Percentiles rank a stretch among this genome's conserved stretches.
Evolutionary conservation across 164 flowering plant species (phyloP).

Genomic region (Protea cynaroides): DNA sequence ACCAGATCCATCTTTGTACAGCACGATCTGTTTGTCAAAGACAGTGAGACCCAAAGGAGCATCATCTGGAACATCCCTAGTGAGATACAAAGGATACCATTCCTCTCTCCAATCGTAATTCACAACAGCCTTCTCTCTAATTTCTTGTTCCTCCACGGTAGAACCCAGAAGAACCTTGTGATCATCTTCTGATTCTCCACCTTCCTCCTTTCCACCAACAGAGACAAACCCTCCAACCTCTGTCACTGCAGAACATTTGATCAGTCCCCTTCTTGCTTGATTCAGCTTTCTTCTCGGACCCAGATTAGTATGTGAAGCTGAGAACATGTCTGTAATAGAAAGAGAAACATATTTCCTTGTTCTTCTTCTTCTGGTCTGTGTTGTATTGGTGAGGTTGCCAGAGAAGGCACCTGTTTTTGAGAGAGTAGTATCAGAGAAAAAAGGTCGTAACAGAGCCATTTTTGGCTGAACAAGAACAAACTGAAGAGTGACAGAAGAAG

Average conservation of each 20-base stretch:
- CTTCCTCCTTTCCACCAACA: slow-evolving; percentile 9
- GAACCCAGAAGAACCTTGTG: slow-evolving; percentile 24
- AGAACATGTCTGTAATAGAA: slow-evolving; percentile 6
- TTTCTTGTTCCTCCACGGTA: slow-evolving; percentile 27
- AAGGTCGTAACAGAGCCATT: neutral
- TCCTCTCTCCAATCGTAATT: slow-evolving; percentile 88
- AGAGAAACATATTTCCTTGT: slow-evolving; percentile 13
- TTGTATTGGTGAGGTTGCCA: neutral
- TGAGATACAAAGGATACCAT: slow-evolving; percentile 92
- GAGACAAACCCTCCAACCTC: slow-evolving; percentile 20
- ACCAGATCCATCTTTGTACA: slow-evolving; percentile 68
- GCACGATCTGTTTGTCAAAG: slow-evolving; percentile 68
- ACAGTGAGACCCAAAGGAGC: slow-evolving; percentile 91
- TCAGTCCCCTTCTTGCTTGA: slow-evolving; percentile 2
- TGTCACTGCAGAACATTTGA: slow-evolving; percentile 25
- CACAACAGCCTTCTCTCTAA: slow-evolving; percentile 28
- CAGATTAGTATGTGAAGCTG: slow-evolving; percentile 4
- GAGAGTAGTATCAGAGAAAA: neutral
- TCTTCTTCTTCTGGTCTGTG: neutral
- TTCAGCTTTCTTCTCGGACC: slow-evolving; percentile 1
- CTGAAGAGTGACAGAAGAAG: neutral
- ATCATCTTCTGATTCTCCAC: slow-evolving; percentile 17
- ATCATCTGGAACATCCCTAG: slow-evolving; percentile 73
- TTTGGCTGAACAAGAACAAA: neutral
- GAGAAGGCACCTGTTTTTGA: neutral